Conservation (phyloP, 192 early-diverging fungal species). For the Thoreauomyces humboldtii region DNA sequence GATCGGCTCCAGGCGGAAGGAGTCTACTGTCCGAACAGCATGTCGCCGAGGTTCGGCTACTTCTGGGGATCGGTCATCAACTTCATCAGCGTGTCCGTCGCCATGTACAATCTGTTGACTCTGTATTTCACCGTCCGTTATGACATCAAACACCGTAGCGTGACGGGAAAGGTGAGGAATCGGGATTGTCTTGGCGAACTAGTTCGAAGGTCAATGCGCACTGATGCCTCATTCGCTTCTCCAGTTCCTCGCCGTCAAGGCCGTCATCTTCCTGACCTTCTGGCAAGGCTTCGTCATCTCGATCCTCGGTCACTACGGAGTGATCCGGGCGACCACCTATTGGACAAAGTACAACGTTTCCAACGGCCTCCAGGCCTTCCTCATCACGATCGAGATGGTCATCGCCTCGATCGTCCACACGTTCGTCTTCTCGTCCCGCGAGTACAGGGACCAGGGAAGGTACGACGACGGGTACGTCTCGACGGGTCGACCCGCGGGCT, state of each 20-base stretch:
- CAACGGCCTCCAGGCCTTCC: constrained; percentile 34
- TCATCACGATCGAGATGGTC: constrained; percentile 51
- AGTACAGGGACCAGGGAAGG: constrained; percentile 4
- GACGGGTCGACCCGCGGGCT: not conserved
- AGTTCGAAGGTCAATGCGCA: too few relatives aligned
- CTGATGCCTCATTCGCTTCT: not conserved
- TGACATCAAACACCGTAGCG: constrained; percentile 25
- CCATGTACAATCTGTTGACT: constrained; percentile 66
- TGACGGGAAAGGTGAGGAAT: constrained; percentile 26
- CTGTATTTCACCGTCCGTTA: constrained; percentile 61
- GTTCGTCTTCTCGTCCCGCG: constrained; percentile 37
- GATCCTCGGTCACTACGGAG: constrained; percentile 49
- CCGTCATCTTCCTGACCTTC: constrained; percentile 57
- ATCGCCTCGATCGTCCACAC: constrained; percentile 49
- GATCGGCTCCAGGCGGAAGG: too few relatives aligned
- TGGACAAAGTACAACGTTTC: constrained; percentile 56
- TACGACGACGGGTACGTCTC: not conserved
- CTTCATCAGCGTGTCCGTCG: constrained; percentile 61
- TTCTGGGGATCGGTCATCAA: constrained; percentile 63
- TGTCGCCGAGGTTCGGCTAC: constrained; percentile 60
- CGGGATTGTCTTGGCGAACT: too few relatives aligned
- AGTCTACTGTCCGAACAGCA: constrained; percentile 63
- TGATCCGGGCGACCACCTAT: constrained; percentile 41
- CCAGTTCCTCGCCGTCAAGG: constrained; percentile 38
- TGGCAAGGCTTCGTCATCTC: constrained; percentile 54